Evolutionary conservation across 2,329 filamentous ascomycete genomes (phyloP).

Genomic region (Lachnellula willkommii): DNA sequence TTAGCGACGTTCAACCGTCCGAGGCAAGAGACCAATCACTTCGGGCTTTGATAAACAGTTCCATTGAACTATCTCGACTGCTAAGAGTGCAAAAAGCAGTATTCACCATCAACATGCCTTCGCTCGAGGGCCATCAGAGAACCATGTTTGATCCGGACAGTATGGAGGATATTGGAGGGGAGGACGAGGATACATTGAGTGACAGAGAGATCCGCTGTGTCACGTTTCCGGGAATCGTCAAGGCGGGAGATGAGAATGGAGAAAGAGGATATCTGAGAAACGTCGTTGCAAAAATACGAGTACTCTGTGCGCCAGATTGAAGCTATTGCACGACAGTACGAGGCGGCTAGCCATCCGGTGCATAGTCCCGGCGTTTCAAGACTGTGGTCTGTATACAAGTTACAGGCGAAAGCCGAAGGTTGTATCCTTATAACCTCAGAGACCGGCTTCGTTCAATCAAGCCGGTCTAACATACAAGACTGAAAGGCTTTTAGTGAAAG

Average conservation of each 20-base stretch:
- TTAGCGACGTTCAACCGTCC: conserved; percentile 33
- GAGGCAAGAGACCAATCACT: conserved; percentile 48
- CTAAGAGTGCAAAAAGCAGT: conserved; percentile 55
- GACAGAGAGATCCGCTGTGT: conserved; percentile 55
- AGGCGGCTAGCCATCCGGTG: neutral
- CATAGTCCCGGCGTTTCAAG: neutral
- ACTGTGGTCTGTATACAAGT: too few relatives aligned
- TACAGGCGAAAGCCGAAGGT: neutral
- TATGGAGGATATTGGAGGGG: conserved; percentile 63
- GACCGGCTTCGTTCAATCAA: neutral
- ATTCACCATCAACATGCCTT: conserved; percentile 52
- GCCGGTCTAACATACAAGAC: neutral
- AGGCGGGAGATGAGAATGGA: conserved; percentile 60
- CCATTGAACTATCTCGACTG: conserved; percentile 52
- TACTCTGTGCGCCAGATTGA: conserved; percentile 45
- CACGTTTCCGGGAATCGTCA: conserved; percentile 59
- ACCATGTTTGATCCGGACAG: conserved; percentile 50
- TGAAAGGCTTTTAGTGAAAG: neutral
- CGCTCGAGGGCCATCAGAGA: conserved; percentile 44
- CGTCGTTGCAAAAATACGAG: conserved; percentile 60
- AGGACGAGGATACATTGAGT: conserved; percentile 51
- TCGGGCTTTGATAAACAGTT: conserved; percentile 46
- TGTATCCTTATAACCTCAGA: too few relatives aligned
- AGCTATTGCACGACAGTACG: neutral
- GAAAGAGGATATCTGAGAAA: conserved; percentile 56